Percentiles rank a stretch among this genome's conserved stretches.
Conservation (phyloP, 768 basidiomycete species). For the Leccinum imitatum region DNA sequence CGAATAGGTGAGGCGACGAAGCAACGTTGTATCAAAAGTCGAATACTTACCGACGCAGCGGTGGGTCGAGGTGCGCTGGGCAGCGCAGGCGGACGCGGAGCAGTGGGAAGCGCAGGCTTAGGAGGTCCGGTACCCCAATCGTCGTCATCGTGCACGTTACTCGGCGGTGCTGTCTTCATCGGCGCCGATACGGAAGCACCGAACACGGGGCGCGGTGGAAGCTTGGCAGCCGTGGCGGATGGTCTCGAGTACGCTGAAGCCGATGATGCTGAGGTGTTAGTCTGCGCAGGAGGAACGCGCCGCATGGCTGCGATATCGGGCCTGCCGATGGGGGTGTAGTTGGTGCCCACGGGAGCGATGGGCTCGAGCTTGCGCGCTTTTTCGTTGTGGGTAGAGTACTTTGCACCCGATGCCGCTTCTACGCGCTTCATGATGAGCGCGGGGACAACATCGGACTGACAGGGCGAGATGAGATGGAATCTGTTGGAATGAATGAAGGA, state of each 20-base stretch:
- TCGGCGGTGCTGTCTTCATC: conserved; percentile 37
- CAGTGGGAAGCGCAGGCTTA: conserved; percentile 42
- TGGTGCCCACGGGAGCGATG: conserved; percentile 79
- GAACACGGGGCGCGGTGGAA: conserved; percentile 50
- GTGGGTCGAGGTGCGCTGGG: conserved; percentile 44
- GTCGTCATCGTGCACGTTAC: conserved; percentile 50
- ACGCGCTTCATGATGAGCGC: conserved; percentile 80
- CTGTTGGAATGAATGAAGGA: background rate
- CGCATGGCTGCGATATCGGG: conserved; percentile 66
- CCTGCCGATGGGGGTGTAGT: conserved; percentile 72
- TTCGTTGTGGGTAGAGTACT: conserved; percentile 84
- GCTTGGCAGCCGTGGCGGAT: conserved; percentile 11
- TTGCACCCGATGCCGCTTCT: conserved; percentile 87
- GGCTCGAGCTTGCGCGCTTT: conserved; percentile 69
- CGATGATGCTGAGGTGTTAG: background rate
- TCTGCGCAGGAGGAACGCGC: conserved; percentile 39
- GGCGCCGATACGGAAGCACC: conserved; percentile 44
- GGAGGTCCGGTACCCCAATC: conserved; percentile 60
- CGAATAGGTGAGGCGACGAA: background rate
- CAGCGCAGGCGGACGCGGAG: conserved; percentile 49
- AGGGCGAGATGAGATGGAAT: background rate
- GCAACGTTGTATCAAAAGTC: background rate
- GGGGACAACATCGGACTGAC: conserved; percentile 77
- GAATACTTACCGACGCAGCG: conserved; percentile 35
- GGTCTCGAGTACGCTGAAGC: background rate